These are phyloP conservation scores for Quercus engelmannii DNA, from an alignment of 306 rosid genomes.

Conservation along the genomic window DNA sequence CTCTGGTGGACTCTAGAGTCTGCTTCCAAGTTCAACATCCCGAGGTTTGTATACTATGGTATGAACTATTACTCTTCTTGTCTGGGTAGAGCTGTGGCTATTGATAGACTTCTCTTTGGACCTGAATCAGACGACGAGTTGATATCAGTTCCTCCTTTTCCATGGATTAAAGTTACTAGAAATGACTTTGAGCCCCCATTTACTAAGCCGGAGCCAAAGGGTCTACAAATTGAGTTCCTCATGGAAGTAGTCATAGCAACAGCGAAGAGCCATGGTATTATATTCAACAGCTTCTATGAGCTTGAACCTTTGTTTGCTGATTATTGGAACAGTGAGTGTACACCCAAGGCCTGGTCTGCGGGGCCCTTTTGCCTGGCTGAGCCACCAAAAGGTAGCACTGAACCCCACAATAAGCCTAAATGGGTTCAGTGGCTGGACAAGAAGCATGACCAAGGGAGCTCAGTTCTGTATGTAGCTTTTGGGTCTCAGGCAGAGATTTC, in stretches of 20 bases:
- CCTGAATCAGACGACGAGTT: neutral
- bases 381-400: neutral
- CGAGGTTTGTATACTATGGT: slow-evolving; percentile 28
- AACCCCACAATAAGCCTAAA: neutral
- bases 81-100: neutral
- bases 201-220: neutral
- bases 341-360: slow-evolving; percentile 14
- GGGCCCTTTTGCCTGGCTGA: slow-evolving; percentile 40
- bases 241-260: neutral
- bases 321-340: neutral
- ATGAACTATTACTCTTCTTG: neutral
- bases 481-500: slow-evolving; percentile 43
- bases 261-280: slow-evolving; percentile 20
- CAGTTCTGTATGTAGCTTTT: slow-evolving; percentile 42
- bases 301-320: slow-evolving; percentile 37
- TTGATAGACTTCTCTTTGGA: neutral
- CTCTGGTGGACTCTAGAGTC: slow-evolving; percentile 54
- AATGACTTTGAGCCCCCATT: slow-evolving; percentile 1
- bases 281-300: slow-evolving; percentile 40
- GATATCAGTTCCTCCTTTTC: slow-evolving; percentile 22
- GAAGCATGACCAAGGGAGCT: neutral
- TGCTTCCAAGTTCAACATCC: slow-evolving; percentile 32
- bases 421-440: slow-evolving; percentile 40
- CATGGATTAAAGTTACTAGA: slow-evolving; percentile 29
- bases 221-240: neutral